A percentile compares a stretch with the other conserved stretches of the same genome.
phyloP scores from a whole-genome alignment of 2,329 filamentous ascomycete genomes.

The Fragosphaeria purpurea region DNA sequence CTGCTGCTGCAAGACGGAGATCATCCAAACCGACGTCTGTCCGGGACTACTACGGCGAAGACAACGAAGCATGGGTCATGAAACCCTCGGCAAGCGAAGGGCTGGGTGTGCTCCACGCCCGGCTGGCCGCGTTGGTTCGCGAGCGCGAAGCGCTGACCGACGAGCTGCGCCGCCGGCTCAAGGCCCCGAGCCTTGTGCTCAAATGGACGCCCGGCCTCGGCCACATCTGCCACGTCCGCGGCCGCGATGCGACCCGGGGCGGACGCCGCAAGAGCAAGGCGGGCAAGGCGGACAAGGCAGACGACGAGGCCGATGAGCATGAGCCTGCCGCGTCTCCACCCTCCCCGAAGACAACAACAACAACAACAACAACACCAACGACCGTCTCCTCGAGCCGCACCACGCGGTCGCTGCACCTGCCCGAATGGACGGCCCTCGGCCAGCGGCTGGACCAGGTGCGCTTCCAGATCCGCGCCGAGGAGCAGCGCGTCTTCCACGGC shows the following conservation, averaged over 20 bases:
- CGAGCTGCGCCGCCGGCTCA: constrained; percentile 50
- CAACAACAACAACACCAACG: constrained; percentile 23
- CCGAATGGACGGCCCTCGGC: constrained; percentile 77
- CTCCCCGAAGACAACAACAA: background rate
- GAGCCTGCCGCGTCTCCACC: too few species aligned
- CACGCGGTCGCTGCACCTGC: constrained; percentile 73
- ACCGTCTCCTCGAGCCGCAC: constrained; percentile 70
- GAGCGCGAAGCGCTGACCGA: constrained; percentile 53
- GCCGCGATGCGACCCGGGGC: constrained; percentile 50
- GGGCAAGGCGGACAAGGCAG: background rate
- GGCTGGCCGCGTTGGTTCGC: constrained; percentile 48
- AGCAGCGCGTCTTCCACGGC: constrained; percentile 66
- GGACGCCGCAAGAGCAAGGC: background rate
- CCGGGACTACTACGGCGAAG: constrained; percentile 48
- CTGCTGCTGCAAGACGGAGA: background rate
- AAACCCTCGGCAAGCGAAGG: constrained; percentile 55
- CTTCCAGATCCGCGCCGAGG: constrained; percentile 70
- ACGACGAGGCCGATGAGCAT: constrained; percentile 14
- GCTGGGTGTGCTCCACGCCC: constrained; percentile 57
- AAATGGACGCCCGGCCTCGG: constrained; percentile 82
- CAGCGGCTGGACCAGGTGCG: constrained; percentile 68
- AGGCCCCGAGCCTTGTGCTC: constrained; percentile 58
- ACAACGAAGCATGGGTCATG: constrained; percentile 55
- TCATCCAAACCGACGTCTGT: constrained; percentile 35
- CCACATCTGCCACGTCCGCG: constrained; percentile 84